Evolutionary conservation across 805 yeast genomes (phyloP).

Genomic region (Candida taoyuanica): DNA sequence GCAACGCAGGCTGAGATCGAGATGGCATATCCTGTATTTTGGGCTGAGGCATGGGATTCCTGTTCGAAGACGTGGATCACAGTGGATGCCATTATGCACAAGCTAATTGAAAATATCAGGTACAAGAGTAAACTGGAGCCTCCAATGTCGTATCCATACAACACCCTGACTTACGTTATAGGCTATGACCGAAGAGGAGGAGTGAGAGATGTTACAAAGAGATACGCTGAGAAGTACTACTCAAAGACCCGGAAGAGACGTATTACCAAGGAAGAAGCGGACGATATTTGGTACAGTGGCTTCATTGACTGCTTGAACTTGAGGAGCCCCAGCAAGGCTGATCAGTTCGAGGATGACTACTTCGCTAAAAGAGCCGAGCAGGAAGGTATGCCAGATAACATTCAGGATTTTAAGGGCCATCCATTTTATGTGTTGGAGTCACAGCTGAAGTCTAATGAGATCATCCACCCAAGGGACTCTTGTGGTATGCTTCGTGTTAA

Average conservation of each 20-base stretch:
- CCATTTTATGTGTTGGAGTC: slow-evolving; percentile 80
- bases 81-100: slow-evolving; percentile 70
- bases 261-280: slow-evolving; percentile 54
- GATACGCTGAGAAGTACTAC: slow-evolving; percentile 69
- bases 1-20: slow-evolving; percentile 23
- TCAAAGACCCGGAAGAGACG: slow-evolving; percentile 73
- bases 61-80: slow-evolving; percentile 73
- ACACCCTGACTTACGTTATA: slow-evolving; percentile 66
- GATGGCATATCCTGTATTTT: slow-evolving; percentile 63
- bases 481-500: slow-evolving; percentile 68
- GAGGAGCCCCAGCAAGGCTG: slow-evolving; percentile 21
- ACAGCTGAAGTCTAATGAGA: slow-evolving; percentile 68
- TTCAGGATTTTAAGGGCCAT: slow-evolving; percentile 81
- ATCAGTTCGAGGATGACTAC: slow-evolving; percentile 52
- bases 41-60: slow-evolving; percentile 94
- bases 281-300: slow-evolving; percentile 51
- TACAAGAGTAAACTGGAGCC: slow-evolving; percentile 66
- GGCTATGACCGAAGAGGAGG: slow-evolving; percentile 67
- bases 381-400: slow-evolving; percentile 85
- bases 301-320: slow-evolving; percentile 29
- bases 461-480: slow-evolving; percentile 59
- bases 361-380: slow-evolving; percentile 55
- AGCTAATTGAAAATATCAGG: slow-evolving; percentile 58
- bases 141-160: slow-evolving; percentile 50
- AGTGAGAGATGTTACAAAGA: slow-evolving; percentile 76